phyloP scores from a whole-genome alignment of 768 basidiomycete species.

The Xerocomellus dryophilus region DNA sequence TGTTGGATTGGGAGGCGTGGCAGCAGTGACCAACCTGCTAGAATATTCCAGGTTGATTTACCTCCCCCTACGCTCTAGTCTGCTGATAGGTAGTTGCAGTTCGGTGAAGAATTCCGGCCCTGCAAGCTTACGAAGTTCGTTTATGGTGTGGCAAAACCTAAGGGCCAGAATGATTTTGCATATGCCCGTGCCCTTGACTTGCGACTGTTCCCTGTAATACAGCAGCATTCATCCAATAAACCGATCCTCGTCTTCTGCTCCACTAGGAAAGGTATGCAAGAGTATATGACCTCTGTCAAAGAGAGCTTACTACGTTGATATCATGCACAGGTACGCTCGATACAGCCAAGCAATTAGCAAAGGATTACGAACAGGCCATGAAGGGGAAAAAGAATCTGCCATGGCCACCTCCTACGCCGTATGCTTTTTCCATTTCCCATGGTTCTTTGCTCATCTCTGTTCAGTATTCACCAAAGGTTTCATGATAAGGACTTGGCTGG shows the following conservation, averaged over 20 bases:
- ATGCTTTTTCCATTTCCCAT: background rate
- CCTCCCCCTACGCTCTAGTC: background rate
- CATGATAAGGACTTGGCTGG: constrained; percentile 62
- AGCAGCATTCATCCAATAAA: constrained; percentile 70
- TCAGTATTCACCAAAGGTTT: constrained; percentile 56
- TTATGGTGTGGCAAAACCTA: constrained; percentile 61
- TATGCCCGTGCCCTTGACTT: constrained; percentile 70
- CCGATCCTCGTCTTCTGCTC: constrained; percentile 87
- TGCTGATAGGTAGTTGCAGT: constrained; percentile 44
- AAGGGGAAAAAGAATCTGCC: constrained; percentile 52
- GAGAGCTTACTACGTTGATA: background rate
- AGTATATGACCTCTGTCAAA: background rate
- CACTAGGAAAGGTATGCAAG: constrained; percentile 71
- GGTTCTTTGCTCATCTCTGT: background rate
- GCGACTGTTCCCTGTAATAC: constrained; percentile 69
- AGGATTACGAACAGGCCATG: constrained; percentile 61
- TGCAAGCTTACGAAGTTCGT: constrained; percentile 75
- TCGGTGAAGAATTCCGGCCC: constrained; percentile 89
- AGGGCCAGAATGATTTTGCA: constrained; percentile 72
- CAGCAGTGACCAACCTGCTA: constrained; percentile 43
- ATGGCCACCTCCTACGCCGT: constrained; percentile 66
- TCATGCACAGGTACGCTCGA: constrained; percentile 47
- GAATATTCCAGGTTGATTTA: constrained; percentile 61
- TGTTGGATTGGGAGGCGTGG: constrained; percentile 68
- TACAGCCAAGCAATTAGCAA: constrained; percentile 75